Conservation (phyloP, 129 eudicot genomes). For the Scalesia atractyloides region DNA sequence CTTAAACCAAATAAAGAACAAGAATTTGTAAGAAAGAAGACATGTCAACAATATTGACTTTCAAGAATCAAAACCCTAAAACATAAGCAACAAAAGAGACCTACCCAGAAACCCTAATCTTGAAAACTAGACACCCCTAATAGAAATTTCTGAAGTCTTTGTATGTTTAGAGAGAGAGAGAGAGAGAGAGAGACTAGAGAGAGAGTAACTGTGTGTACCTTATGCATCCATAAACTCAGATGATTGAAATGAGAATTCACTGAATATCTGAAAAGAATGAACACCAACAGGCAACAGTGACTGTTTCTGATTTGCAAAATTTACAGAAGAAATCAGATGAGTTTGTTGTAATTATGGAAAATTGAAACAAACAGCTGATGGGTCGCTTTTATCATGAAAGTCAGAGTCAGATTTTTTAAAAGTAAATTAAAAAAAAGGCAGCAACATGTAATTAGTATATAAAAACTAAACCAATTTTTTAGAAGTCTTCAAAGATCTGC, state of each 20-base stretch:
- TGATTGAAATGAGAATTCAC: constrained; percentile 19
- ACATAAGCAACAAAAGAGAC: neutral
- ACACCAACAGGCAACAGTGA: constrained; percentile 15
- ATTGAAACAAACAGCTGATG: constrained; percentile 42
- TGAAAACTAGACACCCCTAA: neutral
- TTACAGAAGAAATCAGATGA: constrained; percentile 26
- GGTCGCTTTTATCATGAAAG: constrained; percentile 77
- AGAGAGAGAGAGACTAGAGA: constrained; percentile 11
- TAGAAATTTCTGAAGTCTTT: constrained; percentile 13
- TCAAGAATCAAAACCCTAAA: constrained; percentile 16
- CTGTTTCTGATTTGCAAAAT: constrained; percentile 7
- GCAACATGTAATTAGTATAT: neutral
- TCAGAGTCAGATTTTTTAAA: constrained; percentile 39
- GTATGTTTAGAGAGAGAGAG: neutral
- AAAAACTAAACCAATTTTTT: neutral
- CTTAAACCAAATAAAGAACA: neutral
- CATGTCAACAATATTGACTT: neutral
- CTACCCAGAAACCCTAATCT: constrained; percentile 30
- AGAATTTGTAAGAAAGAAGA: neutral
- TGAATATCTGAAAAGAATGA: constrained; percentile 12
- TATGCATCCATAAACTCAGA: neutral
- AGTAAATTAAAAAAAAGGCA: neutral
- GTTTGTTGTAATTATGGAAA: constrained; percentile 31
- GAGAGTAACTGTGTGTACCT: constrained; percentile 14
- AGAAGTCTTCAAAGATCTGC: constrained; percentile 23